Evolutionary conservation across 2,329 filamentous ascomycete genomes (phyloP).

Genomic region (Fusarium continuum): DNA sequence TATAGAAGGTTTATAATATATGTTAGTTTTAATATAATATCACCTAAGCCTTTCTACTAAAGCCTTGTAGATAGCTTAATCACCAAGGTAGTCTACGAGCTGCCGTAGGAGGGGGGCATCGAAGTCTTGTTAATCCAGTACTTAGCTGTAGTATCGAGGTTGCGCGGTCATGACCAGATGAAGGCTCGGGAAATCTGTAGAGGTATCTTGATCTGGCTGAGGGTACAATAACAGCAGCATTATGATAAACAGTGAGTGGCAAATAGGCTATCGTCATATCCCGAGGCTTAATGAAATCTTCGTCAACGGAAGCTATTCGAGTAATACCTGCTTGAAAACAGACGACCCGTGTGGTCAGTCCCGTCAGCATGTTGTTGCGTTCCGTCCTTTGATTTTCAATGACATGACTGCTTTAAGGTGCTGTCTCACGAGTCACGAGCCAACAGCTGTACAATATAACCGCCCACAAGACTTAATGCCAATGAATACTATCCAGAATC

Average conservation of each 20-base stretch:
- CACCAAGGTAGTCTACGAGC: background rate
- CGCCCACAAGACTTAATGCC: slow-evolving; percentile 1
- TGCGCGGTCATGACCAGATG: background rate
- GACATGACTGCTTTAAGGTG: background rate
- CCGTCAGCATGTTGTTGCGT: slow-evolving; percentile 2
- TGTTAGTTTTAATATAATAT: no score
- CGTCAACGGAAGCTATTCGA: background rate
- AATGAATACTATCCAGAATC: background rate
- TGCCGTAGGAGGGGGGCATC: background rate
- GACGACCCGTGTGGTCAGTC: background rate
- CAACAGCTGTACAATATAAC: slow-evolving; percentile 7
- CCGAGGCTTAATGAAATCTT: background rate
- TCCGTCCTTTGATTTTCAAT: slow-evolving; percentile 6
- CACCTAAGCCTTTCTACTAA: background rate
- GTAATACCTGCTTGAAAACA: slow-evolving; percentile 5
- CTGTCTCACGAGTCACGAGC: slow-evolving; percentile 7
- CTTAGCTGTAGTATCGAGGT: slow-evolving; percentile 1
- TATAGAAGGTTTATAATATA: no score
- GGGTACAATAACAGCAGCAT: background rate
- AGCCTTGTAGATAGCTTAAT: slow-evolving; percentile 1
- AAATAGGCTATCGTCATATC: background rate
- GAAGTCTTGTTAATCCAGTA: background rate
- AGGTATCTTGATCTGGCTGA: slow-evolving; percentile 5
- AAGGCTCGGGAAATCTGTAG: slow-evolving; percentile 5
- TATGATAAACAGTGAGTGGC: slow-evolving; percentile 15